Base-by-base conservation (phyloP, 2,329 filamentous ascomycete genomes). In the Pseudogymnoascus sp. region DNA sequence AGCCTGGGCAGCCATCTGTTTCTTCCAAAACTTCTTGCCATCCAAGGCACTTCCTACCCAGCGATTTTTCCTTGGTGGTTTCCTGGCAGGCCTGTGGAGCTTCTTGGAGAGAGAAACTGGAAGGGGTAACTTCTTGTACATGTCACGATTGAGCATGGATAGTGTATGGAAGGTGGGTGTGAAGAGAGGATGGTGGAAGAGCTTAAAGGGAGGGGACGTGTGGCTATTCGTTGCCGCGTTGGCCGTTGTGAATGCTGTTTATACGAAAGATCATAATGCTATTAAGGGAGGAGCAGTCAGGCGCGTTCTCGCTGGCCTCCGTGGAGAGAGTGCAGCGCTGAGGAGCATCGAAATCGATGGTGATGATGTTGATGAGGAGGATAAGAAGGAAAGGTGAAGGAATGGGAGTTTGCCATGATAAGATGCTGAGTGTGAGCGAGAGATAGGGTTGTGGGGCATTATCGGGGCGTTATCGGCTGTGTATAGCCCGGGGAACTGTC, bases 151-250 rank as follows among this genome's bases (percentile, higher is more conserved):
- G n/a, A 92, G 89, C 65, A 80, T 96, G 31, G 90, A 96, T 74
- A 90, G 86, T 39, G 76, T 92, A 54, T 98, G 92, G 91, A 96
- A 96, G 79, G 91, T 96, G 0, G 92, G 93, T n/a, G 85, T 90
- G 63, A 98, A 98, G 85, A 81, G 88, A 36, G 84, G 91, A 1
- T 92, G 92, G 86, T 96, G 93, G 92, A 86, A 83, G 68, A 90
- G 90, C 10, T 82, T 95, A 74, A 85, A 83, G 71, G 90, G 90
- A 39, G 92, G 92, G 0, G 93, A 98, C 76, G 85, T 97, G 4
- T 84, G 89, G 78, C 79, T 98, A 3, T 93, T 98, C 72, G 89
- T 93, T 14, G 76, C 86, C 16, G 90, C 91, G 60, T 80, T 96
- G 77, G 90, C 90, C 70, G 76, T 93, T 16, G 85, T 93, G 16